Evolutionary conservation across 441 rosid species (phyloP), one percentile per base, ranked within the genome.

Genomic region (Metrosideros polymorpha): DNA sequence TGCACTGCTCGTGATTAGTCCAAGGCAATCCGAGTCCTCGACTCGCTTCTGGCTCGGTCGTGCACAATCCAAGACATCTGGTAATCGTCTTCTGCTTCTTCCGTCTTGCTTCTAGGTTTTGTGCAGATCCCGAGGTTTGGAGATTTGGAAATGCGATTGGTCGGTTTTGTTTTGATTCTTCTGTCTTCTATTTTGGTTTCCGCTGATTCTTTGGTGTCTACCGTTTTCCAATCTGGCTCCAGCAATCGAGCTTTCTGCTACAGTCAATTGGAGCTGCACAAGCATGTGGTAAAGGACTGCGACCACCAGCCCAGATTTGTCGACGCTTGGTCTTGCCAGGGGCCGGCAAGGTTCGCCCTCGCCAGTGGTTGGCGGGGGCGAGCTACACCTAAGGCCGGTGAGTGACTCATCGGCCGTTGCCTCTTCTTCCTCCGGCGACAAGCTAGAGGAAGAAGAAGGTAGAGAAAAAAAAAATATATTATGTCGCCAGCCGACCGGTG

Each of bases 231-330:
- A 39, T 24, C 35, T 53, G 15, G 30, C 85, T 91, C 35, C 97
- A 98, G 98, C 93, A 95, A 98, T 91, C 90, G 99, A 93, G 99
- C 99, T 30, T 98, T 95, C 88, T 98, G 99, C 89, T 98, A 96
- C 84, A 96, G 97, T 93, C 95, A 98, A 92, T 90, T 98, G 95
- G 98, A 96, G 94, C 98, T 98, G 84, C 98, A 98, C 89, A 98
- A 98, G 91, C 99, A 98, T 82, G 98, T 95, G 85, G 92, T 98
- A 82, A 98, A 93, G 91, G 98, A 98, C 93, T 98, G 98, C 87
- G 98, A 98, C 83, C 92, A n/a, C n/a, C n/a, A n/a, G n/a, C n/a
- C n/a, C n/a, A n/a, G n/a, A n/a, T n/a, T n/a, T n/a, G n/a, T n/a
- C n/a, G n/a, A n/a, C n/a, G n/a, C n/a, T n/a, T n/a, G n/a, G 45